phyloP scores from a whole-genome alignment of 495 filamentous ascomycete genomes.

The Stereocaulon alpinum region DNA sequence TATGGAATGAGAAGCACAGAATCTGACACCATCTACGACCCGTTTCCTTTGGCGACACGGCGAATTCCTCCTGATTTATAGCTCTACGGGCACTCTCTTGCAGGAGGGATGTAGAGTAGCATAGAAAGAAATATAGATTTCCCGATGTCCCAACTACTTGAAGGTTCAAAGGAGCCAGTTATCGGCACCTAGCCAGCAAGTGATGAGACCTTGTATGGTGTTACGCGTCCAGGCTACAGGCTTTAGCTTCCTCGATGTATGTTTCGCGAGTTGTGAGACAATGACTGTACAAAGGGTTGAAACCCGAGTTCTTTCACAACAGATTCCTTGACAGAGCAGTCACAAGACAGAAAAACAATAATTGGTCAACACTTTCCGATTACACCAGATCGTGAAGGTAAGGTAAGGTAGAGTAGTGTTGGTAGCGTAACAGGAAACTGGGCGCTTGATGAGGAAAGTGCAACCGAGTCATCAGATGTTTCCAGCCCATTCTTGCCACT shows the following conservation, averaged over 20 bases:
- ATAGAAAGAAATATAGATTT: not conserved
- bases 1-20: not conserved
- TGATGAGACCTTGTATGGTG: no score
- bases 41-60: not conserved
- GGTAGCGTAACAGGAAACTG: not conserved
- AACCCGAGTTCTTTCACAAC: no score
- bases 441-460: not conserved
- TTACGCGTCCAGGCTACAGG: not conserved
- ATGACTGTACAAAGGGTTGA: no score
- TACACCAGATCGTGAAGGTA: not conserved
- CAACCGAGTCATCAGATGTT: not conserved
- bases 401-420: no score
- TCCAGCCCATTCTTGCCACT: slow-evolving; percentile 5
- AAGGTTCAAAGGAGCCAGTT: not conserved
- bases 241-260: not conserved
- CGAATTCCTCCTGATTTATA: not conserved
- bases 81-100: not conserved
- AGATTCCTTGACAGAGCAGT: no score
- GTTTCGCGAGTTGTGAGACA: not conserved
- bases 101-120: not conserved
- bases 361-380: no score
- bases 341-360: no score
- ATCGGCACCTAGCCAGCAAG: not conserved
- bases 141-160: not conserved
- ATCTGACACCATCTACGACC: not conserved